phyloP scores from a whole-genome alignment of 2,329 filamentous ascomycete genomes.

The Paecilomyces formosus region DNA sequence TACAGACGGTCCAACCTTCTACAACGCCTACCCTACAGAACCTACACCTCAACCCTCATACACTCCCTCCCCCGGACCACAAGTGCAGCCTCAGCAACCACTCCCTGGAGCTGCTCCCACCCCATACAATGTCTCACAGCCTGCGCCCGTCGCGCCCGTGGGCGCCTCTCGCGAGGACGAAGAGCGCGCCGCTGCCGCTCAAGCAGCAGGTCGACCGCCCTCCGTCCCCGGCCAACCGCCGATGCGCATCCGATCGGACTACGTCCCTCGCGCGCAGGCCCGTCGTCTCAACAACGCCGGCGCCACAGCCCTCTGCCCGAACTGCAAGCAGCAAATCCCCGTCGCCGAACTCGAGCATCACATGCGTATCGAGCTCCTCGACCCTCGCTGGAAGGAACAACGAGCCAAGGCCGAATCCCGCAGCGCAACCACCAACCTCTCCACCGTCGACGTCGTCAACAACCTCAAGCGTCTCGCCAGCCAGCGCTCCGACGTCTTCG shows the following conservation, averaged over 20 bases:
- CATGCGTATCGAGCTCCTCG: slow-evolving; percentile 88
- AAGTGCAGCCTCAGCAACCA: slow-evolving; percentile 16
- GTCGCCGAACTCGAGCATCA: slow-evolving; percentile 83
- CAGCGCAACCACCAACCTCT: slow-evolving; percentile 77
- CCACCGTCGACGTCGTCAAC: slow-evolving; percentile 79
- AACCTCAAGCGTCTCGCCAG: slow-evolving; percentile 93
- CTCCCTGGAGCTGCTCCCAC: slow-evolving; percentile 22
- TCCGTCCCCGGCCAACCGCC: slow-evolving; percentile 45
- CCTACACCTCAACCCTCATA: slow-evolving; percentile 20
- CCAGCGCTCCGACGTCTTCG: slow-evolving; percentile 81
- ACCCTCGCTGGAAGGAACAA: slow-evolving; percentile 93
- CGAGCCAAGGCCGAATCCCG: slow-evolving; percentile 81
- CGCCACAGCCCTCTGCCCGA: slow-evolving; percentile 66
- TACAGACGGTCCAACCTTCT: slow-evolving; percentile 49
- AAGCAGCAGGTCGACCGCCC: slow-evolving; percentile 52
- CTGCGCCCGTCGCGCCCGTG: slow-evolving; percentile 17
- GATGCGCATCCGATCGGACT: slow-evolving; percentile 90
- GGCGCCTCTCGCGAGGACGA: slow-evolving; percentile 52
- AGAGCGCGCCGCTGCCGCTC: slow-evolving; percentile 60
- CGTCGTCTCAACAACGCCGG: slow-evolving; percentile 61
- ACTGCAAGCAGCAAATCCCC: slow-evolving; percentile 85
- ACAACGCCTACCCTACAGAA: slow-evolving; percentile 40
- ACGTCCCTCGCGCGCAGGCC: slow-evolving; percentile 75
- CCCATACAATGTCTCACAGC: slow-evolving; percentile 12
- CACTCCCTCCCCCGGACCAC: slow-evolving; percentile 15